These are phyloP conservation scores for Mucor circinelloides DNA, from an alignment of 371 early-diverging fungal species.

Conservation along the genomic window DNA sequence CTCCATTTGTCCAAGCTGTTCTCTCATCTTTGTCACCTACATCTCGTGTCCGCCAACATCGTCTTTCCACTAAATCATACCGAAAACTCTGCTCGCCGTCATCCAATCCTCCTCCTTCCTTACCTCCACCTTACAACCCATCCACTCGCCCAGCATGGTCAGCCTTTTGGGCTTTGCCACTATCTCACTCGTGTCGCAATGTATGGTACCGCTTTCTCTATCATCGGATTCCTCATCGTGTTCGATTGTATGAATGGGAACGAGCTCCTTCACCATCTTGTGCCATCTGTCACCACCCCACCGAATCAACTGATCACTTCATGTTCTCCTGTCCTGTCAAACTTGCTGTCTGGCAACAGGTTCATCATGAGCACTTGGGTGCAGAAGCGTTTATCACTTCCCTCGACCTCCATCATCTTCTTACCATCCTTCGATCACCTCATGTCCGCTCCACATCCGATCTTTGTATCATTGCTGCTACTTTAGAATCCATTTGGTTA, in stretches of 20 bases:
- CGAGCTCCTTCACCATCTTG: no score
- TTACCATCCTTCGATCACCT: not conserved
- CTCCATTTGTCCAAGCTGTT: not conserved
- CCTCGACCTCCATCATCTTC: not conserved
- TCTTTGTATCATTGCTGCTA: not conserved
- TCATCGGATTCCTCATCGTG: no score
- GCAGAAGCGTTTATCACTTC: not conserved
- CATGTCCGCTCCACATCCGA: not conserved
- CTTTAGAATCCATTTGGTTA: not conserved
- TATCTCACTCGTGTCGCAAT: no score
- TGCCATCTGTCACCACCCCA: not conserved
- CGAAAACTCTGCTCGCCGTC: not conserved
- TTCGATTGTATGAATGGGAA: no score
- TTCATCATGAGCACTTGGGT: not conserved
- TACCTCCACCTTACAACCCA: not conserved
- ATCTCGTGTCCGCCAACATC: no score
- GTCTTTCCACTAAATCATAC: not conserved
- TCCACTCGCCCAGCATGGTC: not conserved
- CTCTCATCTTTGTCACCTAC: not conserved
- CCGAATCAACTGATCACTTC: not conserved
- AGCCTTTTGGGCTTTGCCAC: no score
- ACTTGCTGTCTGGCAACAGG: not conserved
- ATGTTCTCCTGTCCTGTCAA: constrained; percentile 5
- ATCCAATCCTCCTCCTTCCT: not conserved
- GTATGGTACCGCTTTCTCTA: no score